Percentiles rank a stretch among this genome's conserved stretches.
Conservation (phyloP, 352 stramenopile species). For the Phytophthora litchii region DNA sequence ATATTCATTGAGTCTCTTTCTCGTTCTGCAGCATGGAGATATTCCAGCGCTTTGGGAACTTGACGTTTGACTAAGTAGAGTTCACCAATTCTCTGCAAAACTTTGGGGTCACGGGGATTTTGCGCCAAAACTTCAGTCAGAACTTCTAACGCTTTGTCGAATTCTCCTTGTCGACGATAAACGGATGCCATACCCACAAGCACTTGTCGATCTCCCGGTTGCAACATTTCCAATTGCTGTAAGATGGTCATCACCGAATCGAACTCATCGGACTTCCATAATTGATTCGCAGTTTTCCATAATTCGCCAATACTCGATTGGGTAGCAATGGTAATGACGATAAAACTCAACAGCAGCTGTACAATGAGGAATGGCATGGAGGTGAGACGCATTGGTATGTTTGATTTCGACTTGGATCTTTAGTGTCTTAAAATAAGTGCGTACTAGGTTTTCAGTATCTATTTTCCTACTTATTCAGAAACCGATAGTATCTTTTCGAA, state of each 20-base stretch:
- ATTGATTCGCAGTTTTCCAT: constrained; percentile 33
- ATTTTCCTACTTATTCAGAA: not conserved
- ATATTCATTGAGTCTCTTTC: constrained; percentile 8
- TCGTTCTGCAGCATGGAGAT: constrained; percentile 22
- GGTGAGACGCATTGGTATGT: constrained; percentile 5
- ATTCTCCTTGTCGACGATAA: constrained; percentile 35
- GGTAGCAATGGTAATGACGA: not conserved
- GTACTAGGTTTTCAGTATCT: constrained; percentile 4
- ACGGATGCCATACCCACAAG: constrained; percentile 38
- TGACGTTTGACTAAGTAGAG: constrained; percentile 39
- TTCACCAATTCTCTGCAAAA: constrained; percentile 40
- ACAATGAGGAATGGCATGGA: constrained; percentile 5
- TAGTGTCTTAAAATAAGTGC: constrained; percentile 18
- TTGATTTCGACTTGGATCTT: constrained; percentile 21
- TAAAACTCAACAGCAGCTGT: constrained; percentile 11
- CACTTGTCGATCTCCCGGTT: constrained; percentile 26
- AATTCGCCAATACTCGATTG: constrained; percentile 23
- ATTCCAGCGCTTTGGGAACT: constrained; percentile 23
- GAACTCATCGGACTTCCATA: constrained; percentile 30
- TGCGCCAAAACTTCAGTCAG: constrained; percentile 20
- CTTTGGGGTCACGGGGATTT: constrained; percentile 19
- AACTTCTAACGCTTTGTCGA: constrained; percentile 26
- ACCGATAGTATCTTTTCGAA: constrained; percentile 5
- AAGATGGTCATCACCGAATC: constrained; percentile 39
- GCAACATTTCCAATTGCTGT: constrained; percentile 30